Evolutionary conservation across 768 basidiomycete species (phyloP), one percentile per base, ranked within the genome.

Genomic region (Chalciporus chontae): DNA sequence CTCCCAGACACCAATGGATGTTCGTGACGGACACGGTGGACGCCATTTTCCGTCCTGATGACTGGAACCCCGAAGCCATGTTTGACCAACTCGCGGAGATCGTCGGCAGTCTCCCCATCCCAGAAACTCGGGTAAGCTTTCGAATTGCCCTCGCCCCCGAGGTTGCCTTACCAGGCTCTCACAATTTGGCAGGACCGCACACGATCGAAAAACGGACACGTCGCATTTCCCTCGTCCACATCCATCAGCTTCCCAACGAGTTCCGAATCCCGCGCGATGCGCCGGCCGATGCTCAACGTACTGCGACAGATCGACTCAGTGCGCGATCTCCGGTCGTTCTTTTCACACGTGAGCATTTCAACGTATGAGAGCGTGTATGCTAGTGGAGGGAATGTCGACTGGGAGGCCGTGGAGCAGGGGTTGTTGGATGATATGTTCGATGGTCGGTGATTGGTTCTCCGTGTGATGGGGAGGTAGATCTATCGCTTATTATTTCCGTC

Each of bases 1-100:
- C 38, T 23, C 43, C 17, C 56, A 90, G 87, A 64, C 90, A 98
- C 66, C 94, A 99, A 73, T 99, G 96, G 95, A 90, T 96, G 61
- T 99, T 98, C 67, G 83, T 97, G 38, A 96, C 94, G 3, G 95
- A 99, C 67, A 98, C 95, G 0, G 90, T 94, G 6, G 96, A 98
- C 60, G 94, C 95, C 0, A 79, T 94, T 29, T 94, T 92, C 69
- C 85, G 83, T 15, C 89, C 93, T 0, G 85, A 93, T 50, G 75
- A 84, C 40, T 92, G 87, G 80, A 73, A 74, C 50, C 90, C 94
- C 0, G 87, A 88, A 56, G 87, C 93, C 3, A 83, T 96, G 74
- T 79, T 97, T 69, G 96, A 99, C 63, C 87, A 87, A 48, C 75
- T 98, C 0, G 84, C 91, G 38, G 93, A 94, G 54, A 80, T 92